Percentiles rank a stretch among this genome's conserved stretches.
phyloP scores from a whole-genome alignment of 805 yeast species.

The Spathaspora girioi region DNA sequence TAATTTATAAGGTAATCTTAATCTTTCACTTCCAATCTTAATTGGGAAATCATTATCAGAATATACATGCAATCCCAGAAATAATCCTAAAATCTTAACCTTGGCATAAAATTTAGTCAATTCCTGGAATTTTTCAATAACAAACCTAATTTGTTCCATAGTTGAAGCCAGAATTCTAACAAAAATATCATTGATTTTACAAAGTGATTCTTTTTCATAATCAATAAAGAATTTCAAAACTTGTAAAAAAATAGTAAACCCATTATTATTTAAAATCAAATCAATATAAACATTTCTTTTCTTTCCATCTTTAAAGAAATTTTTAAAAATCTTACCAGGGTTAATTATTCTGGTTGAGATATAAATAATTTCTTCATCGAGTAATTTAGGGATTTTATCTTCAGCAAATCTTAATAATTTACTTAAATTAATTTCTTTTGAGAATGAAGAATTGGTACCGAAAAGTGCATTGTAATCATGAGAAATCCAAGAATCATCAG shows the following conservation, averaged over 20 bases:
- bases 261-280: slow-evolving; percentile 8
- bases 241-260: slow-evolving; percentile 7
- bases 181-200: slow-evolving; percentile 1
- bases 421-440: slow-evolving; percentile 3
- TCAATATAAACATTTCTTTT: slow-evolving; percentile 6
- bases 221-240: slow-evolving; percentile 5
- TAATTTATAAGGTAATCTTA: slow-evolving; percentile 5
- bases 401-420: slow-evolving; percentile 6
- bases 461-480: slow-evolving; percentile 8
- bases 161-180: slow-evolving; percentile 7
- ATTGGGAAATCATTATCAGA: background rate
- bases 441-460: background rate
- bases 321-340: slow-evolving; percentile 4
- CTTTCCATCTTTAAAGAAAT: slow-evolving; percentile 1
- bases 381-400: background rate
- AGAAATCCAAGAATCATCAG: slow-evolving; percentile 5
- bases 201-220: background rate
- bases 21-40: background rate
- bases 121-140: slow-evolving; percentile 3
- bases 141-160: slow-evolving; percentile 2
- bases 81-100: slow-evolving; percentile 7
- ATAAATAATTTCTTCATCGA: slow-evolving; percentile 1
- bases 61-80: slow-evolving; percentile 7
- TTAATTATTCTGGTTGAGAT: slow-evolving; percentile 7
- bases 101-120: slow-evolving; percentile 1